A percentile compares a stretch with the other conserved stretches of the same genome.
Evolutionary conservation across 2,329 filamentous ascomycete species (phyloP).

Genomic region (Sordariomycetes sp.): DNA sequence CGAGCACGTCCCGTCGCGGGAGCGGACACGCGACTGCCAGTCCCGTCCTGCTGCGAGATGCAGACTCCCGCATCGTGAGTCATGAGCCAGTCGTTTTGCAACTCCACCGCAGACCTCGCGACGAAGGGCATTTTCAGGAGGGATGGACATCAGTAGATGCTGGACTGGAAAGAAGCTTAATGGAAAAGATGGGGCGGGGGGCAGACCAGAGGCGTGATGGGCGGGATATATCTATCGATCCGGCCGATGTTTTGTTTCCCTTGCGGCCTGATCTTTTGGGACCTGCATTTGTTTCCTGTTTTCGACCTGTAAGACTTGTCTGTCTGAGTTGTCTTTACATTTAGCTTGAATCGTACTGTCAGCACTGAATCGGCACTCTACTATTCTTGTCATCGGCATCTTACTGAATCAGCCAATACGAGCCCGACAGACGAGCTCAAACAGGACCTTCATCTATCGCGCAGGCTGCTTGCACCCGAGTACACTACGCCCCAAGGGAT

Average conservation of each 20-base stretch:
- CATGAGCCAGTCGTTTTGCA: slow-evolving; percentile 13
- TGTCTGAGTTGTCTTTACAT: neutral
- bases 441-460: no score
- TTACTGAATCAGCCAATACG: neutral
- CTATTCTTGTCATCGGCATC: neutral
- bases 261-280: slow-evolving; percentile 2
- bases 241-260: neutral
- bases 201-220: neutral
- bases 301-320: neutral
- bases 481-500: no score
- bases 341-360: neutral
- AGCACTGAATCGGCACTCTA: neutral
- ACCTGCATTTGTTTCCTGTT: slow-evolving; percentile 1
- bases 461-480: no score
- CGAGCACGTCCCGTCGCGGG: no score
- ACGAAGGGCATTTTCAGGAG: neutral
- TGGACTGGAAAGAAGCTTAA: neutral
- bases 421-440: no score
- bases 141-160: neutral
- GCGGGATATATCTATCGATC: slow-evolving; percentile 2
- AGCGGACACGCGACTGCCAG: no score
- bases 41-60: neutral
- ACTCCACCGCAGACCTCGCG: slow-evolving; percentile 1
- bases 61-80: slow-evolving; percentile 10
- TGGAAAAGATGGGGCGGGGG: neutral